These are phyloP conservation scores for Pulveroboletus sp. DNA, from an alignment of 768 basidiomycete species.

Conservation along the genomic window DNA sequence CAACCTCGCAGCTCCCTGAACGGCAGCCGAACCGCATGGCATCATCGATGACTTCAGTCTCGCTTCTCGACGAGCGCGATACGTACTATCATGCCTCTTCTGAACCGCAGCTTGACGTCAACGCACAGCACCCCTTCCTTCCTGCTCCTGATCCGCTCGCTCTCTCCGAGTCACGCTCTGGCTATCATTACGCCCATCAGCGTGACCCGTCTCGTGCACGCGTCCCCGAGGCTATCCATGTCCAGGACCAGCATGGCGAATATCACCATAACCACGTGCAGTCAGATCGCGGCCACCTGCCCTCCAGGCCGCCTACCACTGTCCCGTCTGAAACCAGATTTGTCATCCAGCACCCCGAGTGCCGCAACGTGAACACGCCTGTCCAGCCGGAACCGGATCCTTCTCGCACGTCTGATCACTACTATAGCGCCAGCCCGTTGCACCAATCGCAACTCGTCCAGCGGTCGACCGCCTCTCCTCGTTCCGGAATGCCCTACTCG, in stretches of 20 bases:
- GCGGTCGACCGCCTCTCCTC: constrained; percentile 18
- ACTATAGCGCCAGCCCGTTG: constrained; percentile 10
- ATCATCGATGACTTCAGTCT: constrained; percentile 27
- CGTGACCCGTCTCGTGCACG: constrained; percentile 26
- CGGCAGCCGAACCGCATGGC: constrained; percentile 23
- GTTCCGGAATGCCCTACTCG: constrained; percentile 19
- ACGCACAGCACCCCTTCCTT: constrained; percentile 20
- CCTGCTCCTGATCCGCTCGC: constrained; percentile 29
- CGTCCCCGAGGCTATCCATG: constrained; percentile 21
- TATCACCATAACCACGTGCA: constrained; percentile 26
- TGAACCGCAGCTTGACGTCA: constrained; percentile 31
- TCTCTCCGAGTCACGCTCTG: constrained; percentile 25
- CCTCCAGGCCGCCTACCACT: constrained; percentile 19
- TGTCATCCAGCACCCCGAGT: constrained; percentile 16
- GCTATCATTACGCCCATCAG: constrained; percentile 29
- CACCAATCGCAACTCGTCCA: constrained; percentile 20
- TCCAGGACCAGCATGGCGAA: constrained; percentile 25
- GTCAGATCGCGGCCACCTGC: constrained; percentile 7
- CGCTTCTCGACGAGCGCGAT: constrained; percentile 25
- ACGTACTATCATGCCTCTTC: constrained; percentile 26
- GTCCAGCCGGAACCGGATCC: constrained; percentile 20
- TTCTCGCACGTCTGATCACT: constrained; percentile 16
- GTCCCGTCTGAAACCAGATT: constrained; percentile 19
- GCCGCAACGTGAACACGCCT: constrained; percentile 11
- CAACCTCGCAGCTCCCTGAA: constrained; percentile 22